These are phyloP conservation scores for Kodamaea anthophila DNA, from an alignment of 1,139 yeast species.

Conservation along the genomic window DNA sequence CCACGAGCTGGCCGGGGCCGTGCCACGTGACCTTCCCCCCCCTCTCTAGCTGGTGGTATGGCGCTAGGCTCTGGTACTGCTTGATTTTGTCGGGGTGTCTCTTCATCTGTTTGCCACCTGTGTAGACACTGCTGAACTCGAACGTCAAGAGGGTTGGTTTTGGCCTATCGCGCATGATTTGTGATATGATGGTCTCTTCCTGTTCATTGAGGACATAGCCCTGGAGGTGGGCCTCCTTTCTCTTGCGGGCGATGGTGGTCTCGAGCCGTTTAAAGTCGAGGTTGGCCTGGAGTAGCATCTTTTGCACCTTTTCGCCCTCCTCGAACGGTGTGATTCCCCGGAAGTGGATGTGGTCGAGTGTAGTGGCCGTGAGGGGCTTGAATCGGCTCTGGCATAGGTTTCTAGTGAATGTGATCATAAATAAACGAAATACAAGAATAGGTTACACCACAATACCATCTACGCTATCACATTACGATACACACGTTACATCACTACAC, in stretches of 20 bases:
- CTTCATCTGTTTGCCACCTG: constrained; percentile 81
- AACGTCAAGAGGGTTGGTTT: constrained; percentile 65
- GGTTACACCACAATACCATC: no score
- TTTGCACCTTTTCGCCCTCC: constrained; percentile 60
- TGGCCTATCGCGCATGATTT: constrained; percentile 49
- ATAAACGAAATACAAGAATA: no score
- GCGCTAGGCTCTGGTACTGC: constrained; percentile 35
- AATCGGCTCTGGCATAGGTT: constrained; percentile 12
- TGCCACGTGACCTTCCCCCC: constrained; percentile 99
- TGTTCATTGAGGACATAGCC: constrained; percentile 39
- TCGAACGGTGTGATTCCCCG: constrained; percentile 48
- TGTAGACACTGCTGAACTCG: constrained; percentile 78
- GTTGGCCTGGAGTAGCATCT: constrained; percentile 51
- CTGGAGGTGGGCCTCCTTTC: constrained; percentile 29
- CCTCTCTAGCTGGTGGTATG: constrained; percentile 67
- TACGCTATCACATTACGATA: no score
- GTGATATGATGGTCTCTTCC: constrained; percentile 39
- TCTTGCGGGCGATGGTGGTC: constrained; percentile 38
- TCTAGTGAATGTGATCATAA: constrained; percentile 1
- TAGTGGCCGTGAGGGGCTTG: constrained; percentile 28
- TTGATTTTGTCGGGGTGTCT: constrained; percentile 33
- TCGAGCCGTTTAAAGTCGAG: constrained; percentile 57
- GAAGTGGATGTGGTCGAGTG: constrained; percentile 60
- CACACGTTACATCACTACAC: no score
- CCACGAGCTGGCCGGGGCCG: constrained; percentile 90